Evolutionary conservation across 495 filamentous ascomycete genomes (phyloP), one percentile per base, ranked within the genome.

Genomic region (Penicillium robsamsonii): DNA sequence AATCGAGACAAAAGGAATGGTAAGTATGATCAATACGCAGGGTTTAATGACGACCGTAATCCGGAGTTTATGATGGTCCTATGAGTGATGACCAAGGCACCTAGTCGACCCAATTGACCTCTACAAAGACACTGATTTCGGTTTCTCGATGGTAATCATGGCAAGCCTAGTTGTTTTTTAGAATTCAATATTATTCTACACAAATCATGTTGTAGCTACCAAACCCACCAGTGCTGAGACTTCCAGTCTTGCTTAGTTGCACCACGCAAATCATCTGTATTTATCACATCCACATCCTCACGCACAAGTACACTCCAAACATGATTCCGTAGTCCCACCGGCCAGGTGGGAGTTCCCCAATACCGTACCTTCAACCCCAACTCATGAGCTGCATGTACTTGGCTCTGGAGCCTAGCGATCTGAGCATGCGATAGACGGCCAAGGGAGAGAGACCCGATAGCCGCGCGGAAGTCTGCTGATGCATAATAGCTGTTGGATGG

Each of bases 281-380:
- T 67, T 11, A 71, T 53, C 24, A 69, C 17, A 56, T 73, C 87
- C 24, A 84, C 83, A 0, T 86, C 87, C 56, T 88, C 85, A 29
- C 72, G 66, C 24, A 87, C 70, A 27, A 92, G 62, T 2, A 82
- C 72, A 58, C 81, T 69, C 89, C 88, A 90, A 9, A 91, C 71
- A 40, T 79, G 71, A 63, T 90, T 86, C 49, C 89, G 74, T 50
- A 84, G 57, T 17, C 79, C 75, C 24, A 85, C 63, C 3, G 88
- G 87, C 88, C 88, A 91, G 41, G 62, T 64, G 0, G 87, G 87
- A 29, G 82, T 70, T 18, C 83, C 80, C 89, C 87, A 90, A 64
- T 89, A 91, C 52, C 88, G 65, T 2, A 79, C 81, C 58, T 82
- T 82, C 24, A 91, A 70, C 0, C 89, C 87, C 58, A 79, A 77